phyloP scores from a whole-genome alignment of 352 stramenopile genomes.

The Saprolegnia parasitica region DNA sequence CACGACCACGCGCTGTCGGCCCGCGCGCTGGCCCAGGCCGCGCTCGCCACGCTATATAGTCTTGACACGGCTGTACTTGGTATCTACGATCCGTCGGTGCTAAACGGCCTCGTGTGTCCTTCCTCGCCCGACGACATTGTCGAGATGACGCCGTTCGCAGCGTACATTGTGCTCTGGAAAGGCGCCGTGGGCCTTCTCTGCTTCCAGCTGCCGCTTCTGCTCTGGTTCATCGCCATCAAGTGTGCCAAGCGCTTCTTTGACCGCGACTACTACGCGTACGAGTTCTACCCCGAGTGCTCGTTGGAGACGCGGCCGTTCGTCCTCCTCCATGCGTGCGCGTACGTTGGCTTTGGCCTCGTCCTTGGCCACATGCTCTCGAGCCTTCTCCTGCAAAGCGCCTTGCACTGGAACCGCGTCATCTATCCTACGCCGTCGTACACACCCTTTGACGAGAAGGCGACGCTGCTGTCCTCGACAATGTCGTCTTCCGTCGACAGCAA shows the following conservation, averaged over 20 bases:
- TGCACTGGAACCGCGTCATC: neutral
- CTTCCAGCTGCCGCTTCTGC: neutral
- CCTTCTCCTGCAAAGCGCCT: neutral
- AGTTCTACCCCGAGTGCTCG: neutral
- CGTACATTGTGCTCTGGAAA: neutral
- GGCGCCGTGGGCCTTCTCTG: neutral
- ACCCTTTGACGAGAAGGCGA: neutral
- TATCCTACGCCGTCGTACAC: neutral
- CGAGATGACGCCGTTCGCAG: neutral
- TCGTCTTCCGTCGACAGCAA: too few relatives aligned
- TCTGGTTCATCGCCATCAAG: slow-evolving; percentile 2
- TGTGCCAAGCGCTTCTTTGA: slow-evolving; percentile 8
- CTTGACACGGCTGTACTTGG: neutral
- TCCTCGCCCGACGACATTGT: neutral
- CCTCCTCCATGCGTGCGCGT: slow-evolving; percentile 9
- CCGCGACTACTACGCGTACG: neutral
- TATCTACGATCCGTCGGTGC: neutral
- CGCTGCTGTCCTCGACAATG: too few relatives aligned
- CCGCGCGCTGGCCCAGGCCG: neutral
- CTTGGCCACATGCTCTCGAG: neutral
- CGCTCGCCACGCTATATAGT: neutral
- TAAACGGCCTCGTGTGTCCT: neutral
- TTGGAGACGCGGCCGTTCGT: slow-evolving; percentile 9
- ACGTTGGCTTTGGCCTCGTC: slow-evolving; percentile 14
- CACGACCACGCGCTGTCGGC: neutral